Percentiles rank a stretch among this genome's conserved stretches.
Conservation (phyloP, 2,329 filamentous ascomycete species). For the Fusarium udum region DNA sequence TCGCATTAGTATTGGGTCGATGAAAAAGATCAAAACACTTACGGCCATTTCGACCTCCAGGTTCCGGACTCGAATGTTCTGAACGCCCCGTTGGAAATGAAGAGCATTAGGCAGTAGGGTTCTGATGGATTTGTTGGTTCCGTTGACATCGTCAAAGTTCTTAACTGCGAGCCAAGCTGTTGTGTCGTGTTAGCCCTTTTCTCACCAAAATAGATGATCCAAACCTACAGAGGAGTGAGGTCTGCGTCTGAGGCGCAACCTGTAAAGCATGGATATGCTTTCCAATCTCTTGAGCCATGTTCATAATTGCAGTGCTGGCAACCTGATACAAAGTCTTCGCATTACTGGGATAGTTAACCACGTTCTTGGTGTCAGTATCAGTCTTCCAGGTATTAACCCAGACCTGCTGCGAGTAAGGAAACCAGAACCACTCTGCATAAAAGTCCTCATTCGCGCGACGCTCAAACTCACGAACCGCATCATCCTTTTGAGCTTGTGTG, state of each 20-base stretch:
- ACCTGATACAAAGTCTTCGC: neutral
- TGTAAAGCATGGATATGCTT: neutral
- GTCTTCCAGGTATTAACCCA: neutral
- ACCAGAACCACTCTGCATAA: neutral
- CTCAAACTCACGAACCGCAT: neutral
- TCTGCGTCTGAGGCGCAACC: neutral
- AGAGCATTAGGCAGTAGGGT: neutral
- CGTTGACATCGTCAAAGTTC: neutral
- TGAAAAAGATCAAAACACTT: fast-evolving
- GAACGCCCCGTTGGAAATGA: neutral
- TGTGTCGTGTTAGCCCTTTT: neutral
- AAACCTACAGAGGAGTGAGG: neutral
- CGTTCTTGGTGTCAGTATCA: neutral
- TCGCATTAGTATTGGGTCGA: neutral
- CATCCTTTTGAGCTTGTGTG: neutral
- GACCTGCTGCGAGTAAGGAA: neutral
- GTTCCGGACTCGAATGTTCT: neutral
- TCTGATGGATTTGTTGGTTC: neutral
- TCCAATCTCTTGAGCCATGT: neutral
- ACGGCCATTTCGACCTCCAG: neutral
- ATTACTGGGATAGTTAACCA: neutral
- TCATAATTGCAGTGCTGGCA: neutral
- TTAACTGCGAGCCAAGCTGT: neutral
- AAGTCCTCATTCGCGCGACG: neutral
- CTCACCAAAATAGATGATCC: fast-evolving